Base-by-base conservation (phyloP, 2,329 filamentous ascomycete genomes). In the Sporothrix luriei region DNA sequence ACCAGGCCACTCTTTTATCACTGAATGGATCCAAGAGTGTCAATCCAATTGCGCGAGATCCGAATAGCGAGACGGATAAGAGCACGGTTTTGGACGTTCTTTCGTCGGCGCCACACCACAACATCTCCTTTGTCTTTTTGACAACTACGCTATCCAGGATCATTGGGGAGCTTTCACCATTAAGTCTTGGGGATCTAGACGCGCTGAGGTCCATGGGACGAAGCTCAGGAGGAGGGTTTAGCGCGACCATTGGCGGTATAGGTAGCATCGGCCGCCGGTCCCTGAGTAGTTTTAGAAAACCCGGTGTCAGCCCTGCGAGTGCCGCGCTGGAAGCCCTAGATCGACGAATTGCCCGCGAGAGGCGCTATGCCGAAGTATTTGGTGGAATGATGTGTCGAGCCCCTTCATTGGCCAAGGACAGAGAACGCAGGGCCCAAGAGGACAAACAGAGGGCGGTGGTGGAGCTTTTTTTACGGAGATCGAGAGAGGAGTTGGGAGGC, bases 71-170 rank as follows among this genome's bases (percentile, higher is more conserved):
- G 24, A 80, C 85, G 49, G 79, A 82, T 73, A 87, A 85, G 76
- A 79, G 79, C 0, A 76, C 80, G 3, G 78, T 95, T 1, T 86
- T 97, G 5, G 94, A 97, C 73, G 85, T 90, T 2, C 84, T 97
- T 2, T 86, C 90, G 0, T 82, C 85, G 1, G 85, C 87, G 0
- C 91, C 93, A 0, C 90, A 90, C 65, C 91, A 97, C 79, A 95
- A 93, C 76, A 94, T 97, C 69, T 91, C 91, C 0, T 97, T 97
- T 76, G 91, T 97, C 2, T 93, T 97, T 73, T 81, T 97, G 19
- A 92, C 90, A 0, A 89, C 91, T 10, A 94, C 93, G 79, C 83
- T 97, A 0, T 80, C 83, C 2, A 82, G 83, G 4, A 79, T 87
- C 1, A 80, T 83, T 1, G 77, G 80, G 0, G 86, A 88, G 68